Evolutionary conservation across 2,329 filamentous ascomycete genomes (phyloP), one percentile per base, ranked within the genome.

Genomic region (Colletotrichum neosansevieriae): DNA sequence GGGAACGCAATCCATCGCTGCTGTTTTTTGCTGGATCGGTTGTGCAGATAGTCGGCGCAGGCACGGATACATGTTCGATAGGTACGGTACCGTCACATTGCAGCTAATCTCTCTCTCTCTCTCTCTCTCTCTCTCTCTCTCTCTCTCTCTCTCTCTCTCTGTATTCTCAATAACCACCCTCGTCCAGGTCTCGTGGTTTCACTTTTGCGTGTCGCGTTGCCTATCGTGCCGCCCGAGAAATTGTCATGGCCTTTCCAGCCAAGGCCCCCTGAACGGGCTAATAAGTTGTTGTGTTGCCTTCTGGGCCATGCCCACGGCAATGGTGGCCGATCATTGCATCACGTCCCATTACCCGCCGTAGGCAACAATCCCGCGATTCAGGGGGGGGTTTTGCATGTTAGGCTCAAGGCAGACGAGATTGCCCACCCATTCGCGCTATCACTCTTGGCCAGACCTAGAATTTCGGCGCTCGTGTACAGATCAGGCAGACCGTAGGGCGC

Each of bases 241-340:
- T 38, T 15, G 36, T 38, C 36, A 38, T 6, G 1, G 6, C 29
- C 7, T 29, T 9, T 29, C 29, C 29, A 29, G 29, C 29, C 29
- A 29, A 29, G 6, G 29, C 6, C 6, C 6, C 36, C 36, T 38
- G 36, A 38, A 38, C 36, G 36, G 36, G 36, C 36, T 15, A 15
- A 38, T 15, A 15, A 38, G 36, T 15, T 12, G 36, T 15, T 38
- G 11, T 13, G 34, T 57, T 12, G 19, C 36, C 19, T 29, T 34
- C 7, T 1, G 29, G 29, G 29, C 29, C 11, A 10, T 21, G 13
- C 17, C 49, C 44, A 50, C 57, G 57, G 57, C 44, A 50, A 36
- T 38, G 32, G 17, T 15, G 21, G 58, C 19, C 58, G 47, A 61
- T 61, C 36, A 61, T 53, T 53, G 47, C 58, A 61, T 61, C 47